Conservation (phyloP, 805 yeast species). For the Metschnikowia anglica region DNA sequence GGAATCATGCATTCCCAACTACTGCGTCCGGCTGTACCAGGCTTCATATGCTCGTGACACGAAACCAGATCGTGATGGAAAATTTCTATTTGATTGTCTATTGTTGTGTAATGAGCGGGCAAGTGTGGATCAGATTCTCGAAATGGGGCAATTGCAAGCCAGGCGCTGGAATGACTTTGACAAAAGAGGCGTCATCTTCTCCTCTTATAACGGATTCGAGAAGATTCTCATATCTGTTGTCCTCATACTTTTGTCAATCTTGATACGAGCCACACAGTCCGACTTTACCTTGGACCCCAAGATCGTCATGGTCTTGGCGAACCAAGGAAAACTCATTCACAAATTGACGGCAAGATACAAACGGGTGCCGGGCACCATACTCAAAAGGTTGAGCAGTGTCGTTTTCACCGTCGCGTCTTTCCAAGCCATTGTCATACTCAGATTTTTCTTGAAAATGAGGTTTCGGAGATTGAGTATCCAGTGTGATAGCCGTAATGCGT, state of each 20-base stretch:
- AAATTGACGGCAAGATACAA: constrained; percentile 25
- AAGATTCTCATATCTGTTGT: constrained; percentile 32
- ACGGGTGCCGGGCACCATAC: constrained; percentile 15
- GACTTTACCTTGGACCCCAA: constrained; percentile 13
- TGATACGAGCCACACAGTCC: constrained; percentile 16
- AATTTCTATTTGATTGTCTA: constrained; percentile 30
- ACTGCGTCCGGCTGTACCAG: constrained; percentile 26
- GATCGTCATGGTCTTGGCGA: constrained; percentile 24
- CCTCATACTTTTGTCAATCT: constrained; percentile 27
- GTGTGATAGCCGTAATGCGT: not conserved
- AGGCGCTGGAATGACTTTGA: constrained; percentile 24
- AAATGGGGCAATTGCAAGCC: constrained; percentile 24
- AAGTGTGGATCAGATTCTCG: constrained; percentile 9
- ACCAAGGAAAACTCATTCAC: constrained; percentile 35
- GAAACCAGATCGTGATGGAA: constrained; percentile 12
- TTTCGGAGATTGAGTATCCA: constrained; percentile 1
- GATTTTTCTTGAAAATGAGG: constrained; percentile 16
- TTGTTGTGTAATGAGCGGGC: constrained; percentile 26
- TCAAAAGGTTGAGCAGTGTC: constrained; percentile 8
- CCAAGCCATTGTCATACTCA: constrained; percentile 18
- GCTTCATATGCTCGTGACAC: constrained; percentile 9
- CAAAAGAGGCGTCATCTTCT: constrained; percentile 11
- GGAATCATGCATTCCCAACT: constrained; percentile 37
- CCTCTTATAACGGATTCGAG: constrained; percentile 26
- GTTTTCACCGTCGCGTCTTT: constrained; percentile 16